Evolutionary conservation across 495 filamentous ascomycete genomes (phyloP), one percentile per base, ranked within the genome.

Genomic region (Aspergillus hancockii): DNA sequence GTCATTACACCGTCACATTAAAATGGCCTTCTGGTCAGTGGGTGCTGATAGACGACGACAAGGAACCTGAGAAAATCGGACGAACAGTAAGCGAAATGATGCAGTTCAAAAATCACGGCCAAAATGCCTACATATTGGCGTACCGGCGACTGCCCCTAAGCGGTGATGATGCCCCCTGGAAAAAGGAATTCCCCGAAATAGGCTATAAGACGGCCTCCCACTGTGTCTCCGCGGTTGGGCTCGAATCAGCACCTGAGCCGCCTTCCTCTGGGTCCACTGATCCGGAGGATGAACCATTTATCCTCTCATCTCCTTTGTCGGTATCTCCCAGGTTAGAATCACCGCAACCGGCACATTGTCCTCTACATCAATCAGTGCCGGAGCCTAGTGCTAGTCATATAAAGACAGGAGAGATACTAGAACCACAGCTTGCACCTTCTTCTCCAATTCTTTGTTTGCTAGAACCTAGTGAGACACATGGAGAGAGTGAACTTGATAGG

Each of bases 1-100:
- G 74, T 4, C 74, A 78, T 50, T 77, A 77, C 50, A 63, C 31
- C 6, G 54, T 57, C 32, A 60, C 53, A 25, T 66, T 70, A 23
- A 74, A 66, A 53, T 57, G 59, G 8, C 63, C 61, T 8, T 53
- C 47, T 21, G 59, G 45, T 1, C 28, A 25, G 16, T 79, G 77
- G 77, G 56, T 52, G 8, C 12, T 53, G 6, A 28, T 71, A 16
- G 46, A 78, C 57, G 72, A 77, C 43, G 41, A 58, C 22, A 52
- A 2, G 4, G 6, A 28, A 19, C 31, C 22, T 6, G 7, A 41
- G 31, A 10, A 2, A 22, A 14, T 40, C 25, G 25, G 25, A 52
- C 28, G 22, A 13, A 40, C 19, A 8, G 32, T 58, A 47, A 19
- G 55, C 6, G 30, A 16, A 9, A 8, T 62, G 14, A 25, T 12